Evolutionary conservation across 768 basidiomycete genomes (phyloP).

Genomic region (Exidia glandulosa): DNA sequence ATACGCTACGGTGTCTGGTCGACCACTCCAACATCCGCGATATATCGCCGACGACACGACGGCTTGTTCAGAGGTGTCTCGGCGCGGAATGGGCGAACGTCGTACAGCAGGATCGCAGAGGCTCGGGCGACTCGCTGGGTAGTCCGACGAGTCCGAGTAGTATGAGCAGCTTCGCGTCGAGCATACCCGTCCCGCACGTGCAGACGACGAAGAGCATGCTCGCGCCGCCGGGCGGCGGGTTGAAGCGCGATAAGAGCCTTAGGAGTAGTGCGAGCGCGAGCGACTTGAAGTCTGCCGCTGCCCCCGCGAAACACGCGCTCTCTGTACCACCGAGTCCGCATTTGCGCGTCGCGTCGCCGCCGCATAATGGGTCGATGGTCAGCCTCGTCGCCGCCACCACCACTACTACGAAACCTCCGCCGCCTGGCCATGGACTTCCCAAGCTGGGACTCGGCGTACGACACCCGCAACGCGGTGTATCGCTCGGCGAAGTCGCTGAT

Average conservation of each 20-base stretch:
- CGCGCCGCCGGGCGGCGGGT: background rate
- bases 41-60: slow-evolving; percentile 74
- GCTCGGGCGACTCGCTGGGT: background rate
- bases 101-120: background rate
- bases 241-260: background rate
- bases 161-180: background rate
- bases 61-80: slow-evolving; percentile 87
- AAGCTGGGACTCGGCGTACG: background rate
- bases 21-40: slow-evolving; percentile 69
- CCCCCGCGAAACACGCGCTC: background rate
- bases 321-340: background rate
- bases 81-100: slow-evolving; percentile 54
- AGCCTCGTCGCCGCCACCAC: background rate
- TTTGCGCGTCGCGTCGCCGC: background rate
- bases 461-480: background rate
- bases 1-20: slow-evolving; percentile 66
- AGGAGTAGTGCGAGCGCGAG: background rate
- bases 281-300: background rate
- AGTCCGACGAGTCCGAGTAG: background rate
- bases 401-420: background rate
- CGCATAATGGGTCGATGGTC: background rate
- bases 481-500: background rate
- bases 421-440: background rate
- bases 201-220: background rate
- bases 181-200: background rate